Conservation (phyloP, 2,329 filamentous ascomycete species). For the Ilyonectria sp. region DNA sequence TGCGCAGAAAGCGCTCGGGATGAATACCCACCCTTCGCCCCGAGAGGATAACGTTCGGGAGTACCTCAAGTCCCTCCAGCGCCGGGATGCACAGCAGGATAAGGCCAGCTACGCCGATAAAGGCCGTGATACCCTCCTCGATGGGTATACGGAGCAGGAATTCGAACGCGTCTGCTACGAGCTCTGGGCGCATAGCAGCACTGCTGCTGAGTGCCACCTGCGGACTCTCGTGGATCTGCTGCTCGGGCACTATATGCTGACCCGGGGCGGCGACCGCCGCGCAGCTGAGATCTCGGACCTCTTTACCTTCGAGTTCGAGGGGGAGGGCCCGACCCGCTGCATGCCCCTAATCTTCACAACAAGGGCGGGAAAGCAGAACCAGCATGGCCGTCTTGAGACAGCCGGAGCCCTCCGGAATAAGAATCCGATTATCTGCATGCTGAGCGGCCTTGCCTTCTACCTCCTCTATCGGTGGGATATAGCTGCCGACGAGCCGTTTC, state of each 20-base stretch:
- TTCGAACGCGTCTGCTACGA: not conserved
- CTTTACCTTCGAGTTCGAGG: constrained; percentile 9
- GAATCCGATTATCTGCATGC: constrained; percentile 1
- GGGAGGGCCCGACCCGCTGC: constrained; percentile 7
- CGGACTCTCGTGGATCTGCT: not conserved
- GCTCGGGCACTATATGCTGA: not conserved
- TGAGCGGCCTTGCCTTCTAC: not conserved
- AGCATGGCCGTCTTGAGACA: constrained; percentile 9
- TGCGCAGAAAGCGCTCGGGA: constrained; percentile 1
- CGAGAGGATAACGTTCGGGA: no score
- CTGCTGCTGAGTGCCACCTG: not conserved
- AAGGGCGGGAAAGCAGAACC: constrained; percentile 3
- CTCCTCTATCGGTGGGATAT: no score
- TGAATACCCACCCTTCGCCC: not conserved
- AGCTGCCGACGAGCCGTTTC: no score
- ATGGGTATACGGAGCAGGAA: constrained; percentile 5
- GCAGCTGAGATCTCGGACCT: not conserved
- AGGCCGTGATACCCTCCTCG: no score
- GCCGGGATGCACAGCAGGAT: no score
- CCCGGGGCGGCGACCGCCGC: constrained; percentile 1
- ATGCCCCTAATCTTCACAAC: constrained; percentile 6
- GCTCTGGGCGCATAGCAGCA: not conserved
- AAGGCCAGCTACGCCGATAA: no score
- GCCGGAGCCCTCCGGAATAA: constrained; percentile 5
- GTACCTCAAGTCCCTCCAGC: no score